Conservation (phyloP, 768 basidiomycete genomes). For the Multifurca ochricompacta region DNA sequence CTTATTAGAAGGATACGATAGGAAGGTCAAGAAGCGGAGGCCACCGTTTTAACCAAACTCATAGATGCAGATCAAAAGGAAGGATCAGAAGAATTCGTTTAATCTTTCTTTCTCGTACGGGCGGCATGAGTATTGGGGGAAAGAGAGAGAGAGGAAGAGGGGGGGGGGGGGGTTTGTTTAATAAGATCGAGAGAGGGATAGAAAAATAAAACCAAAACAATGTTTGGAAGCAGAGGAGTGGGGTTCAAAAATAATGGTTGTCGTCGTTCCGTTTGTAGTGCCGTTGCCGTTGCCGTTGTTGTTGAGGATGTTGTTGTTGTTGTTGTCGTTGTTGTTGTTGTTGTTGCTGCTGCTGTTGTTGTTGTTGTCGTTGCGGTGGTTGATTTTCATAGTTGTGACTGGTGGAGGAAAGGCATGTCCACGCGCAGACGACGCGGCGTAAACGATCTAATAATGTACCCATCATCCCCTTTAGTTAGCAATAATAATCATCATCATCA, state of each 20-base stretch:
- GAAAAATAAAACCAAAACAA: too few relatives aligned
- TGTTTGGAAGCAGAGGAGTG: neutral
- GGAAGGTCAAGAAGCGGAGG: neutral
- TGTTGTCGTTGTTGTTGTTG: neutral
- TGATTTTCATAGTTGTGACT: neutral
- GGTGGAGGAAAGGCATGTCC: constrained; percentile 11
- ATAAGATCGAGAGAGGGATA: too few relatives aligned
- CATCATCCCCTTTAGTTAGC: too few relatives aligned
- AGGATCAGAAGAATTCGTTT: neutral
- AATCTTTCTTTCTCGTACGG: neutral
- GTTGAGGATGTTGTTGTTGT: neutral
- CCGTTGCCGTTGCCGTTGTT: neutral
- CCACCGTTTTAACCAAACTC: too few relatives aligned
- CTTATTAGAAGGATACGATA: too few relatives aligned
- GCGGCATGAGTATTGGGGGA: neutral
- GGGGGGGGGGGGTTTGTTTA: neutral
- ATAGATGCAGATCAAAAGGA: constrained; percentile 7
- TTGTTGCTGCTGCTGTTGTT: neutral
- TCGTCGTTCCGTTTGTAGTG: constrained; percentile 3
- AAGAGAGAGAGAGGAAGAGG: neutral
- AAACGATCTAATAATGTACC: constrained; percentile 6
- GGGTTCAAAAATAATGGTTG: constrained; percentile 1
- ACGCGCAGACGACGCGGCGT: constrained; percentile 13
- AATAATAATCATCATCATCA: too few relatives aligned
- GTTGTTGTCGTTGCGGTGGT: neutral